Evolutionary conservation across 768 basidiomycete genomes (phyloP).

Genomic region (Suillus discolor): DNA sequence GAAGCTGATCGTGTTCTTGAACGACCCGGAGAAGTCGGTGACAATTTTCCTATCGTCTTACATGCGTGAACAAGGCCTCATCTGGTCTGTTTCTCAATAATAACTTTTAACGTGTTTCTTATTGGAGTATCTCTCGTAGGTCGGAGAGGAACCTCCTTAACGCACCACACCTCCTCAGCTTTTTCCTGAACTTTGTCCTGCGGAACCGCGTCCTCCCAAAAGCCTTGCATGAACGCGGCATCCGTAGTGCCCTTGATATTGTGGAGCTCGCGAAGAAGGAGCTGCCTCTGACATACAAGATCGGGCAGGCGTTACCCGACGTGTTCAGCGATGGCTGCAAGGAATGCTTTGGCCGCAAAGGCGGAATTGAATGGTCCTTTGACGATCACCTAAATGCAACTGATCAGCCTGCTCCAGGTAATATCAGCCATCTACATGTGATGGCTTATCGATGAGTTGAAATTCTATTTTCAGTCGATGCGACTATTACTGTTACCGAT

Average conservation of each 20-base stretch:
- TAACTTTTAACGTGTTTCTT: background rate
- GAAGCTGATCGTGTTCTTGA: conserved; percentile 54
- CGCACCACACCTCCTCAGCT: conserved; percentile 55
- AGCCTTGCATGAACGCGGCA: conserved; percentile 41
- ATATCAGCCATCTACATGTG: conserved; percentile 12
- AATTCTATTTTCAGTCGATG: conserved; percentile 10
- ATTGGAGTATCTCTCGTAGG: conserved; percentile 31
- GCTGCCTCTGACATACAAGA: conserved; percentile 43
- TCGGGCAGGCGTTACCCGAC: conserved; percentile 44
- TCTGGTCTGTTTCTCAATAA: conserved; percentile 50
- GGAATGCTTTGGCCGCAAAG: conserved; percentile 50
- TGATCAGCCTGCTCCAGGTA: conserved; percentile 1
- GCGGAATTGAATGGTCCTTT: conserved; percentile 39
- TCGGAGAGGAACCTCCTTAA: conserved; percentile 49
- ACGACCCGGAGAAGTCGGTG: conserved; percentile 58
- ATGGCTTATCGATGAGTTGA: conserved; percentile 14
- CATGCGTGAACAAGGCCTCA: conserved; percentile 66
- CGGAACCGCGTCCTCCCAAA: conserved; percentile 58
- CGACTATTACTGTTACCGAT: conserved; percentile 20
- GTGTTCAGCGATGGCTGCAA: conserved; percentile 51
- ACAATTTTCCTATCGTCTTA: conserved; percentile 73
- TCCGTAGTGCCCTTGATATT: conserved; percentile 50
- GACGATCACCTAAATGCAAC: conserved; percentile 6
- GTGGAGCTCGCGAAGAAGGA: conserved; percentile 42
- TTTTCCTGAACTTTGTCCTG: conserved; percentile 65